A percentile compares a stretch with the other conserved stretches of the same genome.
Conservation (phyloP, 1,139 yeast genomes). For the Debaryomyces subglobosus region DNA sequence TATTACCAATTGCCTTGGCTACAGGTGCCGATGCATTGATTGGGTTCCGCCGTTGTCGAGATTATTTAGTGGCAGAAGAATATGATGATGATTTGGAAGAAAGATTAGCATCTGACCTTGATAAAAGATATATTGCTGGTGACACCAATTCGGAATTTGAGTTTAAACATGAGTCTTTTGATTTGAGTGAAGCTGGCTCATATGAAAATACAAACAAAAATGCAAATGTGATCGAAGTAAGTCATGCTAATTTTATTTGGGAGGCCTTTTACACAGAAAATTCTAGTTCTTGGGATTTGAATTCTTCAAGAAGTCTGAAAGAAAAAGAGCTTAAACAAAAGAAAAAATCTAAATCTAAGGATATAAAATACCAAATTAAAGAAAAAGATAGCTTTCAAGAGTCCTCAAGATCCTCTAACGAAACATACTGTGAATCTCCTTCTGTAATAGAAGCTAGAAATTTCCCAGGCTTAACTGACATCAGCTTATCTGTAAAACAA, state of each 20-base stretch:
- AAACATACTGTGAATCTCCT: conserved; percentile 16
- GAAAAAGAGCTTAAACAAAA: conserved; percentile 21
- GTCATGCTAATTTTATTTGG: conserved; percentile 40
- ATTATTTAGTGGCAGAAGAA: conserved; percentile 46
- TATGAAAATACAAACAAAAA: background rate
- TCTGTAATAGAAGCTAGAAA: conserved; percentile 13
- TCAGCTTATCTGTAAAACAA: conserved; percentile 29
- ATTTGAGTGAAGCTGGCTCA: conserved; percentile 10
- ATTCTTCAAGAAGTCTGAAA: conserved; percentile 5
- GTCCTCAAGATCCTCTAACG: conserved; percentile 16
- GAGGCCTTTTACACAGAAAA: conserved; percentile 34
- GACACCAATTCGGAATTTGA: conserved; percentile 21
- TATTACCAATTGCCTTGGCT: conserved; percentile 57
- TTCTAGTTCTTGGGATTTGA: conserved; percentile 9
- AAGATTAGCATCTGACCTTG: conserved; percentile 17
- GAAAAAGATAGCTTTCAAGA: conserved; percentile 11
- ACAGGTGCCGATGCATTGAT: conserved; percentile 57
- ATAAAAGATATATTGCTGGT: conserved; percentile 23
- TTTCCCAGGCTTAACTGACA: conserved; percentile 35
- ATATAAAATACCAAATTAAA: conserved; percentile 11
- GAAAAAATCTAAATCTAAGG: conserved; percentile 11
- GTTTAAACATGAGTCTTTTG: conserved; percentile 14
- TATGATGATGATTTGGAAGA: conserved; percentile 26
- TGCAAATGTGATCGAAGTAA: conserved; percentile 27
- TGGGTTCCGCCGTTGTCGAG: conserved; percentile 52